Conservation (phyloP, 1,284 basidiomycete species). For the Xerocomus amazonicus region DNA sequence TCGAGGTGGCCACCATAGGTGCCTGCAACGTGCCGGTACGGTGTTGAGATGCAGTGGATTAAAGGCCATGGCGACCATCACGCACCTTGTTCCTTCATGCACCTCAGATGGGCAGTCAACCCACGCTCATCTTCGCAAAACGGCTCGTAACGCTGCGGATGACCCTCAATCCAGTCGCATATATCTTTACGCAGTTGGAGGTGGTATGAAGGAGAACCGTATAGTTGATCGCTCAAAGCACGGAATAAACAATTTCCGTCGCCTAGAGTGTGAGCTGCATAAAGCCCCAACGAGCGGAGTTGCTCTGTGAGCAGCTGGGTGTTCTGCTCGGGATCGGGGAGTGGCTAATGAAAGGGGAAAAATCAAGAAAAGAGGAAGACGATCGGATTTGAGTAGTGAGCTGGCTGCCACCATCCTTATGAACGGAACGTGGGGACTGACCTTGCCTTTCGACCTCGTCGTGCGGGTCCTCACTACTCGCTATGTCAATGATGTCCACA, state of each 20-base stretch:
- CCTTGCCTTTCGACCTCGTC: conserved; percentile 61
- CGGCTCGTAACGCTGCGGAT: conserved; percentile 74
- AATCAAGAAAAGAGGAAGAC: background rate
- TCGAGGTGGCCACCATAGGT: conserved; percentile 93
- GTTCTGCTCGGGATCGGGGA: conserved; percentile 63
- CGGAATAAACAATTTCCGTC: conserved; percentile 90
- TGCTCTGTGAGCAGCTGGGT: conserved; percentile 64
- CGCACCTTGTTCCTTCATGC: conserved; percentile 75
- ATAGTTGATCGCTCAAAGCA: conserved; percentile 76
- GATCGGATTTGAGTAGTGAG: conserved; percentile 21
- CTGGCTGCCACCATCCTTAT: conserved; percentile 12
- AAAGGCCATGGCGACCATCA: conserved; percentile 5
- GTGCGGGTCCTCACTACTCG: conserved; percentile 59
- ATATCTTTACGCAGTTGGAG: conserved; percentile 67
- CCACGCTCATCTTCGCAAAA: conserved; percentile 88
- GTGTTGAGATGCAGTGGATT: conserved; percentile 4
- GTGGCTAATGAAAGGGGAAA: conserved; percentile 38
- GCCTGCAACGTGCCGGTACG: conserved; percentile 39
- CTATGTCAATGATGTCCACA: conserved; percentile 23
- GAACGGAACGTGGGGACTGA: conserved; percentile 36
- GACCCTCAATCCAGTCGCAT: conserved; percentile 75
- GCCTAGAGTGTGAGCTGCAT: conserved; percentile 74
- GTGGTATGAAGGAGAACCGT: conserved; percentile 73
- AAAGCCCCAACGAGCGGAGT: conserved; percentile 70
- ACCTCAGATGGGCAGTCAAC: conserved; percentile 63